These are phyloP conservation scores for Oryza nivara DNA, from an alignment of 176 grass and related monocot genomes.

Conservation along the genomic window DNA sequence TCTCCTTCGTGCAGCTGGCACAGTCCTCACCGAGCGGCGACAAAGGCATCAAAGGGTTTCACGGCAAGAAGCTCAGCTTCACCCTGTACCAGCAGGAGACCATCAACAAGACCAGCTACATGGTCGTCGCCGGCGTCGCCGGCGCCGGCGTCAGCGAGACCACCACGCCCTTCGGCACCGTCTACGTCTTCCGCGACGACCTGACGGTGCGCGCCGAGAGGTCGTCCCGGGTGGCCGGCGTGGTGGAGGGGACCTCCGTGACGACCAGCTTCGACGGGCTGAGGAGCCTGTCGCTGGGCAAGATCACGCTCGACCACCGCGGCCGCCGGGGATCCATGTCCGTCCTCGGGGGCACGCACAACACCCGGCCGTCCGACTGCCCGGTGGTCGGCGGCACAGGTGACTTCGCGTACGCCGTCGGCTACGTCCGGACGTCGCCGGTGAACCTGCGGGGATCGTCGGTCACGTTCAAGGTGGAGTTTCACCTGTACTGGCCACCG, in stretches of 20 bases:
- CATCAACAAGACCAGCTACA: conserved; percentile 69
- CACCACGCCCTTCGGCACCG: conserved; percentile 76
- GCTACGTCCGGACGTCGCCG: conserved; percentile 58
- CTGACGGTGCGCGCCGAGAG: conserved; percentile 47
- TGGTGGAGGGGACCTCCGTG: conserved; percentile 61
- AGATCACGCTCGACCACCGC: conserved; percentile 58
- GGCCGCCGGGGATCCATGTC: conserved; percentile 68
- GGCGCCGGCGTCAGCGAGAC: conserved; percentile 60
- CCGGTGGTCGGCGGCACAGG: conserved; percentile 60
- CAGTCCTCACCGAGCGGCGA: not conserved
- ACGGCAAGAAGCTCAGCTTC: conserved; percentile 54
- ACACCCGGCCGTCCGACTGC: conserved; percentile 62
- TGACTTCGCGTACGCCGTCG: conserved; percentile 59
- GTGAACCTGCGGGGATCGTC: conserved; percentile 20
- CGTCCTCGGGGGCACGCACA: conserved; percentile 65
- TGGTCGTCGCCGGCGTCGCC: conserved; percentile 61
- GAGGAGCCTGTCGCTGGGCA: conserved; percentile 59
- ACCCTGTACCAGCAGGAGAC: conserved; percentile 84
- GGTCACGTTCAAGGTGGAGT: conserved; percentile 34
- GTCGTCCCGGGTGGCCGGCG: conserved; percentile 53
- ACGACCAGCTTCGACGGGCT: conserved; percentile 73
- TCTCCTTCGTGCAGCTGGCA: not conserved
- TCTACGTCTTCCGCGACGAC: conserved; percentile 72
- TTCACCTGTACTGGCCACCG: conserved; percentile 43
- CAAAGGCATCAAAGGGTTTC: not conserved